Base-by-base conservation (phyloP, 306 rosid species). In the Vigna mungo region DNA sequence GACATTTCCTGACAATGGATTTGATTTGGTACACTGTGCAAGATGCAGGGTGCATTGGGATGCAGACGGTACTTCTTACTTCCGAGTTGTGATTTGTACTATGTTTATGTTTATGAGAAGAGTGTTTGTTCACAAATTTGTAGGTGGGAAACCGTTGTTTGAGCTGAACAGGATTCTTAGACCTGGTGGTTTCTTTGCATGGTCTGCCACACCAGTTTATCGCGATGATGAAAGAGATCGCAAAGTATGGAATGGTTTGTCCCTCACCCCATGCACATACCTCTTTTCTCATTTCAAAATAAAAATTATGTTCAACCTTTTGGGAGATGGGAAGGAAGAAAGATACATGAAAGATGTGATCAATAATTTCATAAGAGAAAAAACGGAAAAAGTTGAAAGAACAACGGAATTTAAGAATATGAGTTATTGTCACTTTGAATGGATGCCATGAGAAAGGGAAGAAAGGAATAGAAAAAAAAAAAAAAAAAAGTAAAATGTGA, bases 31-130 rank as follows among this genome's bases (percentile, higher is more conserved):
- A 68, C 97, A 93, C 80, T 93, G 97, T 49, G 97, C 97, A 6
- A 84, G 94, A 65, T 93, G 97, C 86, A 86, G 97, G 84, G 96
- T 93, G 37, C 97, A 93, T 64, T 93, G 96, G 97, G 97, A 90
- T 81, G 94, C 96, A 30, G 84, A 90, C 80, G 97, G 97, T 93
- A 87, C 63, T 62, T 44, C 44, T 23, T 76, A n/a, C 32, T 48
- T 58, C 37, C 21, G 43, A 61, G 2, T 18, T 21, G 32, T 41
- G n/a, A 37, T 27, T 59, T 52, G 64, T 54, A 54, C 27, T n/a
- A 55, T 48, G 49, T 72, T 39, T 8, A 7, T 25, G 27, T 25
- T 25, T 25, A 30, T 47, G 39, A 39, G 60, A 36, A 47, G 34
- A 58, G 23, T 74, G 58, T 39, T 66, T 48, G 25, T 59, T 85